phyloP scores from a whole-genome alignment of 352 stramenopile species.

The Pythium dissimile region DNA sequence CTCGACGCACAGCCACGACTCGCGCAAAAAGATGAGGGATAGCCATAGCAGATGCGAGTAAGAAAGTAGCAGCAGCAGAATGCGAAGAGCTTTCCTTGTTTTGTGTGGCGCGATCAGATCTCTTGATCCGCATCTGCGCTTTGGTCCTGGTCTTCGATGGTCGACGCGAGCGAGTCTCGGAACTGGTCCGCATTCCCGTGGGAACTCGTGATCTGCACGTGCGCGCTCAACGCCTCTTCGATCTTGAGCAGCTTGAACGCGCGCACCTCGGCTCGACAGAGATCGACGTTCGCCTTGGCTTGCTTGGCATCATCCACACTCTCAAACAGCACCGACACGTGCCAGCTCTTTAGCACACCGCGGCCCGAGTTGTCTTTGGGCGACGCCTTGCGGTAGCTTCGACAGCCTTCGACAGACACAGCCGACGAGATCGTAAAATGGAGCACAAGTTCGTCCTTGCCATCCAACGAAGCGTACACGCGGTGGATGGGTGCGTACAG shows the following conservation, averaged over 20 bases:
- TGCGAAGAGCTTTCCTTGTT: too few relatives aligned
- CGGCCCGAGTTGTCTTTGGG: slow-evolving; percentile 26
- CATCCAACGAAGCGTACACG: slow-evolving; percentile 62
- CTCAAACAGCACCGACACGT: slow-evolving; percentile 62
- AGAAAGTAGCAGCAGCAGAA: too few relatives aligned
- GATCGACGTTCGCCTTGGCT: slow-evolving; percentile 65
- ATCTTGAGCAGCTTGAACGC: slow-evolving; percentile 80
- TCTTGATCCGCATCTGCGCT: background rate
- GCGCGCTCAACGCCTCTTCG: slow-evolving; percentile 57
- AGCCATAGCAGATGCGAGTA: background rate
- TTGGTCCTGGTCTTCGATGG: slow-evolving; percentile 1
- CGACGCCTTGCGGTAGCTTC: slow-evolving; percentile 44
- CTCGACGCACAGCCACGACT: background rate
- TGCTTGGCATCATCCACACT: slow-evolving; percentile 58
- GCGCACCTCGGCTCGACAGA: slow-evolving; percentile 70
- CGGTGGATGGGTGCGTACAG: slow-evolving; percentile 72
- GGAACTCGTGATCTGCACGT: slow-evolving; percentile 59
- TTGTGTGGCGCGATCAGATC: background rate
- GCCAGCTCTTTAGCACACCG: slow-evolving; percentile 41
- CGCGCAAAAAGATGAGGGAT: background rate
- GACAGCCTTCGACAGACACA: slow-evolving; percentile 51
- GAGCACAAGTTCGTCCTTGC: slow-evolving; percentile 68
- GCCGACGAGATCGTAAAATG: slow-evolving; percentile 64
- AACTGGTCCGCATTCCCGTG: slow-evolving; percentile 17
- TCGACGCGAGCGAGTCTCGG: slow-evolving; percentile 26